These are phyloP conservation scores for Aspergillus haitiensis DNA, from an alignment of 495 filamentous ascomycete species.

Conservation along the genomic window DNA sequence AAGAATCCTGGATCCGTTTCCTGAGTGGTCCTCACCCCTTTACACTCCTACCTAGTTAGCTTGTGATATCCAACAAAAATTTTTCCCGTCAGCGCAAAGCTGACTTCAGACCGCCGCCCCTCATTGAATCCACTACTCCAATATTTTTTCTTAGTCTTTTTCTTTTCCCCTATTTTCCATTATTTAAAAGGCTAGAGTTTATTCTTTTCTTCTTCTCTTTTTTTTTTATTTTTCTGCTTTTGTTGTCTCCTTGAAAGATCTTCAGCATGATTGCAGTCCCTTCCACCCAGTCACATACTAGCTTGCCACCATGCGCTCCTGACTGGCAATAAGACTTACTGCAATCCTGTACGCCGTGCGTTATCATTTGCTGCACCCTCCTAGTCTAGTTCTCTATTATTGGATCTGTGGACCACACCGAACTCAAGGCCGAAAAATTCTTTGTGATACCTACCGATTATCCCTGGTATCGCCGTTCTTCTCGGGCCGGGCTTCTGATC, in stretches of 20 bases:
- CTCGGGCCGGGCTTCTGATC: slow-evolving; percentile 18
- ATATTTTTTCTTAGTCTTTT: slow-evolving; percentile 14
- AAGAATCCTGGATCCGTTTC: too few relatives aligned
- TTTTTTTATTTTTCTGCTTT: slow-evolving; percentile 6
- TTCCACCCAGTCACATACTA: slow-evolving; percentile 27
- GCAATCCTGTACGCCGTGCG: slow-evolving; percentile 30
- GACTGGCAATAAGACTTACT: slow-evolving; percentile 20
- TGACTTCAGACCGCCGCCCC: slow-evolving; percentile 21
- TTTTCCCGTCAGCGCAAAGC: slow-evolving; percentile 11
- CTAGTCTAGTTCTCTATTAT: slow-evolving; percentile 12
- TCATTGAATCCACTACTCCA: slow-evolving; percentile 5
- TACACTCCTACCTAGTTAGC: slow-evolving; percentile 11
- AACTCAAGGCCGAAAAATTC: slow-evolving; percentile 16
- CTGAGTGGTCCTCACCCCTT: too few relatives aligned
- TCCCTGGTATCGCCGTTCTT: slow-evolving; percentile 7
- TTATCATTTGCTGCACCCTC: slow-evolving; percentile 26
- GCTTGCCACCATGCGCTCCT: slow-evolving; percentile 27
- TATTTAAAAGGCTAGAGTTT: neutral
- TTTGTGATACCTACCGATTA: neutral
- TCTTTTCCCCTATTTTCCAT: neutral
- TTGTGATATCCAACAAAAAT: slow-evolving; percentile 11
- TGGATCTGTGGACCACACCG: slow-evolving; percentile 17
- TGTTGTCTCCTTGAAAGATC: slow-evolving; percentile 10
- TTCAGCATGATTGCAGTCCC: slow-evolving; percentile 17
- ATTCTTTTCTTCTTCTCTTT: slow-evolving; percentile 9